A percentile compares a stretch with the other conserved stretches of the same genome.
Conservation (phyloP, 345 rosid species). For the Linum lewisii region DNA sequence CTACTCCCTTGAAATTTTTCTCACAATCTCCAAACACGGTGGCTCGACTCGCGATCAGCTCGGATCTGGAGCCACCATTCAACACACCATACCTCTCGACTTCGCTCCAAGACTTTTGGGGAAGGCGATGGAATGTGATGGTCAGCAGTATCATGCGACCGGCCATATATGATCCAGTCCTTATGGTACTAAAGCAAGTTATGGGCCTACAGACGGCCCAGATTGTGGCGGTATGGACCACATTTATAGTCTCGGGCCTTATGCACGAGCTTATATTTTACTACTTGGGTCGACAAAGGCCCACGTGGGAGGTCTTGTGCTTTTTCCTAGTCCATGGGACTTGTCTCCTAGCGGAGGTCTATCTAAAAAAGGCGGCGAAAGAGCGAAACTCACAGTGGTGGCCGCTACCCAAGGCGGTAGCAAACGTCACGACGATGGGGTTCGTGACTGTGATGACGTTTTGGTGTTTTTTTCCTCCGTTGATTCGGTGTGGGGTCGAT, state of each 20-base stretch:
- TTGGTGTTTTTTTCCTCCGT: conserved; percentile 33
- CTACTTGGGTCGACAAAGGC: conserved; percentile 37
- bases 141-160: conserved; percentile 46
- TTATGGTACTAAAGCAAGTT: conserved; percentile 3
- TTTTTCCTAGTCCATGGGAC: conserved; percentile 51
- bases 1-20: conserved; percentile 8
- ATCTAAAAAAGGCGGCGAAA: conserved; percentile 11
- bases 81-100: conserved; percentile 28
- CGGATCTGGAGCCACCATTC: conserved; percentile 21
- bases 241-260: conserved; percentile 39
- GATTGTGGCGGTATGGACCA: conserved; percentile 25
- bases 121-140: conserved; percentile 60
- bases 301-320: conserved; percentile 38
- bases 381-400: neutral
- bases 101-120: conserved; percentile 76
- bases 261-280: conserved; percentile 67
- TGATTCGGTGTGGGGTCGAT: conserved; percentile 16
- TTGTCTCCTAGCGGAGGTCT: conserved; percentile 25
- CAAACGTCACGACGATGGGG: conserved; percentile 17
- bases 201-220: conserved; percentile 33
- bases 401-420: conserved; percentile 11
- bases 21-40: conserved; percentile 9
- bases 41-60: conserved; percentile 9
- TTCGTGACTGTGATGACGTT: conserved; percentile 21
- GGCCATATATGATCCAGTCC: conserved; percentile 43